Conservation (phyloP, 192 early-diverging fungal species). For the Podila minutissima region DNA sequence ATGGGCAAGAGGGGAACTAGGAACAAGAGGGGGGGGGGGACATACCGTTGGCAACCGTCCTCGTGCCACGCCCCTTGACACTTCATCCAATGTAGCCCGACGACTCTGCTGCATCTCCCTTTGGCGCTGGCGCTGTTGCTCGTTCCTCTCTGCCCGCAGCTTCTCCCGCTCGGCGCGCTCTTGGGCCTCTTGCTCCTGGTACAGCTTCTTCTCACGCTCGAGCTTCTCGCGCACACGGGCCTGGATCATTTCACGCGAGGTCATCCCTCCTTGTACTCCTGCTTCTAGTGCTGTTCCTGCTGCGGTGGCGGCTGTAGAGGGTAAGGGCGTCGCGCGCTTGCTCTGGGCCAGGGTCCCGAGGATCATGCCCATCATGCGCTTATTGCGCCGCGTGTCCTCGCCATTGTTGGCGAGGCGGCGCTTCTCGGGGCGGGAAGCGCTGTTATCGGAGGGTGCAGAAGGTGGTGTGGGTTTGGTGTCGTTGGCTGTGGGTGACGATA, state of each 20-base stretch:
- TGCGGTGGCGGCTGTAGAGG: not conserved
- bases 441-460: not conserved
- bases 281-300: not conserved
- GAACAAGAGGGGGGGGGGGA: not conserved
- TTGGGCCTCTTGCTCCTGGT: constrained; percentile 17
- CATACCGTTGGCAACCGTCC: not conserved
- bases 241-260: constrained; percentile 26
- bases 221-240: constrained; percentile 41
- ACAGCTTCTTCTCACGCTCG: constrained; percentile 12
- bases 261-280: constrained; percentile 3
- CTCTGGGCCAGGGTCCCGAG: constrained; percentile 35
- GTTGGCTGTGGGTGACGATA: too few relatives aligned
- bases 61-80: not conserved
- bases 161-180: constrained; percentile 15
- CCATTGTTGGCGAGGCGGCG: constrained; percentile 7
- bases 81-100: too few relatives aligned
- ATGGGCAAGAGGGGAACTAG: not conserved
- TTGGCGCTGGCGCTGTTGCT: not conserved
- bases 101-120: too few relatives aligned
- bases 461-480: not conserved
- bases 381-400: constrained; percentile 29
- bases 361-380: constrained; percentile 50
- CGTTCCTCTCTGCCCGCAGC: not conserved
- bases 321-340: constrained; percentile 4
- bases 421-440: constrained; percentile 3